Conservation (phyloP, 2,329 filamentous ascomycete genomes). For the Beauveria medogensis region DNA sequence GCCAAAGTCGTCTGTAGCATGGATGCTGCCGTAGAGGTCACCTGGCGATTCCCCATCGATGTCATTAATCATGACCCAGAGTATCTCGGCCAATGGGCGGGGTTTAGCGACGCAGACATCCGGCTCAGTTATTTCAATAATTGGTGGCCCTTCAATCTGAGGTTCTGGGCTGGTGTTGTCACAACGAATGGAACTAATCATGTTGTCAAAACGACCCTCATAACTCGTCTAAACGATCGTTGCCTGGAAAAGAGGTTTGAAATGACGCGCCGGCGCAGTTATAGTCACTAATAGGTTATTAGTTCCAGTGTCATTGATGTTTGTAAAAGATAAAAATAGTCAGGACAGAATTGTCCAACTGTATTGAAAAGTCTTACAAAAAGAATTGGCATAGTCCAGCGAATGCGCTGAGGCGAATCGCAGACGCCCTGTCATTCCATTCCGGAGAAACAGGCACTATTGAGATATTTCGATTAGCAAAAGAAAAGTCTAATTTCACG, state of each 20-base stretch:
- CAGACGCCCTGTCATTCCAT: background rate
- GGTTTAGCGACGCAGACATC: background rate
- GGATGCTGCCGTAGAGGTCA: slow-evolving; percentile 8
- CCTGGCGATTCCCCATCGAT: slow-evolving; percentile 9
- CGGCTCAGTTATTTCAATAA: background rate
- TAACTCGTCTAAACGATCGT: background rate
- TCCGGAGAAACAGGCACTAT: background rate
- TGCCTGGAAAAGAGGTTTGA: background rate
- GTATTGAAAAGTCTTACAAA: background rate
- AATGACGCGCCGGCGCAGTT: background rate
- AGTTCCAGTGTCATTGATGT: background rate
- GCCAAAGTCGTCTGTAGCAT: background rate
- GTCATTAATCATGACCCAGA: slow-evolving; percentile 4
- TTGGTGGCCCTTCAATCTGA: background rate
- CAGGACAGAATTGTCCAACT: background rate
- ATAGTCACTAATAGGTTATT: background rate
- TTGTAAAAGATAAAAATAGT: background rate
- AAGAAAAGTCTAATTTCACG: background rate
- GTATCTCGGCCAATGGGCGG: slow-evolving; percentile 3
- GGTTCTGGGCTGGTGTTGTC: background rate
- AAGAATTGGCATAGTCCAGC: background rate
- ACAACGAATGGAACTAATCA: background rate
- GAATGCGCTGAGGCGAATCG: background rate
- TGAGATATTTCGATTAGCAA: background rate
- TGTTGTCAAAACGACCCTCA: background rate